Conservation (phyloP, 805 yeast species). For the Lachancea meyersii region DNA sequence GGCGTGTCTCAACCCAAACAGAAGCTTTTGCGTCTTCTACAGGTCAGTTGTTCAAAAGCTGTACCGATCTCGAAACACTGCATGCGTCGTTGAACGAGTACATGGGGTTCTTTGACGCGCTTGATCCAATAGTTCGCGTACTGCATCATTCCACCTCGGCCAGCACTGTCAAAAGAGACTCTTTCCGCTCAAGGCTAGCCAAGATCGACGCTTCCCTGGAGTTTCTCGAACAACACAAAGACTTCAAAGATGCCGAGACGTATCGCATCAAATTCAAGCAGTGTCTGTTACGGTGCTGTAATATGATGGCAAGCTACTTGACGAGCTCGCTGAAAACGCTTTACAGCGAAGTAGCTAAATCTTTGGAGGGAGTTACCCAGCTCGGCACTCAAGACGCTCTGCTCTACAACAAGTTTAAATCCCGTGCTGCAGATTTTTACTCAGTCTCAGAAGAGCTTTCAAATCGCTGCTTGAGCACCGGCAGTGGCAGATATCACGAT, state of each 20-base stretch:
- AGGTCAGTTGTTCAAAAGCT: slow-evolving; percentile 37
- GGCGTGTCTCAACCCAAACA: slow-evolving; percentile 28
- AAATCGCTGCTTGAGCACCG: slow-evolving; percentile 29
- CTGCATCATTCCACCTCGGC: slow-evolving; percentile 65
- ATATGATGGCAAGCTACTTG: slow-evolving; percentile 65
- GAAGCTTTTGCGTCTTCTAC: slow-evolving; percentile 42
- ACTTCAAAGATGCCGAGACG: slow-evolving; percentile 62
- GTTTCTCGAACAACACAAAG: slow-evolving; percentile 49
- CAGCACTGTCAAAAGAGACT: slow-evolving; percentile 51
- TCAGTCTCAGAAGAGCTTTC: slow-evolving; percentile 34
- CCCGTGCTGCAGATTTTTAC: slow-evolving; percentile 37
- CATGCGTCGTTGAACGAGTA: slow-evolving; percentile 55
- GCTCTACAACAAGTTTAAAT: slow-evolving; percentile 56
- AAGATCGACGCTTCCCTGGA: slow-evolving; percentile 61
- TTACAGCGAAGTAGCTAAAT: slow-evolving; percentile 22
- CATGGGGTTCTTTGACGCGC: slow-evolving; percentile 57
- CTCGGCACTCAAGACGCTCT: slow-evolving; percentile 46
- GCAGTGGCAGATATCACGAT: slow-evolving; percentile 45
- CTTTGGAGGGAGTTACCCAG: slow-evolving; percentile 19
- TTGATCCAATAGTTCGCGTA: slow-evolving; percentile 62
- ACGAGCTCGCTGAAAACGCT: slow-evolving; percentile 35
- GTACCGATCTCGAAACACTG: slow-evolving; percentile 44
- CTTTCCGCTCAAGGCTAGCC: slow-evolving; percentile 47
- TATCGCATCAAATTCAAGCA: slow-evolving; percentile 72
- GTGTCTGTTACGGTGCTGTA: slow-evolving; percentile 74